Base-by-base conservation (phyloP, 2,329 filamentous ascomycete species). In the Pezicula neosporulosa region DNA sequence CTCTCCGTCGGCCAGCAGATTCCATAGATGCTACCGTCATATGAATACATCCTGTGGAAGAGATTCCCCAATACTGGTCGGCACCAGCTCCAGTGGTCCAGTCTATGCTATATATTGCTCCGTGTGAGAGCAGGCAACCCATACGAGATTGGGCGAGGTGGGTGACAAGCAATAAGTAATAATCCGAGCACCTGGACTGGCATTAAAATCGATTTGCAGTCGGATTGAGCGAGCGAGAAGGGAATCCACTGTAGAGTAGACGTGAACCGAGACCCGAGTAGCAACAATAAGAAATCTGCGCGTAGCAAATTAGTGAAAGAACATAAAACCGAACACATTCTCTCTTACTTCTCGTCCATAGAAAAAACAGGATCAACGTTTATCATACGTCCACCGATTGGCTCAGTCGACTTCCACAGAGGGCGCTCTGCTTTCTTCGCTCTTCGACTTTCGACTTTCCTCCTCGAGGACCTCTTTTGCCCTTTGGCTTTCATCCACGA, bases 201-300 rank as follows among this genome's bases (percentile, higher is more conserved):
- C 49, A 21, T 49, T 47, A n/a, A 47, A 39, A 37, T 60, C 46
- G 60, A 55, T 19, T 61, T 69, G 68, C 27, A 86, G 72, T 12
- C 80, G 72, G 45, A 97, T 85, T 50, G 84, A 82, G 59, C 90
- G 85, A 43, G 90, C 76, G 19, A 95, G 81, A 46, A 95, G 80
- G 2, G 94, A 97, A 49, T 90, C 91, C 57, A 82, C 76, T 28
- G 89, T 82, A 2, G 89, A 88, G 69, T 94, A 96, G 24, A 96
- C 79, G 66, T 91, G 87, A 49, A 97, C 76, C 9, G 86, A 86
- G 27, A 82, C 85, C 54, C 85, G 81, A 63, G 90, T 89, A 30
- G 86, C 82, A 50, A 96, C 68, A 51, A 97, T 84, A 37, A 97
- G 67, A 69, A 86, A 80, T 65, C 89, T 61, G 61, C 72, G 48